Base-by-base conservation (phyloP, 164 flowering plant genomes). In the Berberis thunbergii region DNA sequence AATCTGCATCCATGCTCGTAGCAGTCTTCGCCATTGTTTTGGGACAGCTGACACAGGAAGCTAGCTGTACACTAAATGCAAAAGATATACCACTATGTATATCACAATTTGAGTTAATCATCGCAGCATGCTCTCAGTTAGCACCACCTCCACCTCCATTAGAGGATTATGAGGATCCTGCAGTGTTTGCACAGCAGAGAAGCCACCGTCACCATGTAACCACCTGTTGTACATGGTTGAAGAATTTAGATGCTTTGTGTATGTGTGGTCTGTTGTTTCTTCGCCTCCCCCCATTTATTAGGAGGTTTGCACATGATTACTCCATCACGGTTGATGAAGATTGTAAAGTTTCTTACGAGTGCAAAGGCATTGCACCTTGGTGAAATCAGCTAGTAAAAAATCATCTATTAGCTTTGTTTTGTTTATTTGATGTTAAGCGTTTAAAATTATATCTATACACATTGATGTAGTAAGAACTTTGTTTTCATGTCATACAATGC, bases 71-170 rank as follows among this genome's bases (percentile, higher is more conserved):
- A 7, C 43, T 45, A 56, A 38, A n/a, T 57, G 42, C 7, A 57
- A 43, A 8, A 41, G 44, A 43, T 5, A 41, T 43, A 26, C 60
- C 60, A 4, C 44, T 57, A 9, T 57, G 60, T 39, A 6, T 41
- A 57, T 57, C 60, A 7, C 60, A 57, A 41, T 57, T 57, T 41
- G 60, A 43, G 12, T 42, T 57, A 41, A 45, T 57, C 11, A 57
- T 40, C 44, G 44, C 40, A 57, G 60, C 60, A 26, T 57, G 60
- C 41, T 57, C 44, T 8, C 9, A 7, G 11, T 40, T 57, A 42
- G 44, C 60, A 9, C 7, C 41, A 5, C 43, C 40, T 42, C 42
- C 60, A 41, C 41, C 44, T 41, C 43, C 60, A 39, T 44, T 44
- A 57, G 60, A 6, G 2, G 45, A 40, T 42, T 38, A 3, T 4